Base-by-base conservation (phyloP, 306 rosid species). In the Cucurbita pepo region DNA sequence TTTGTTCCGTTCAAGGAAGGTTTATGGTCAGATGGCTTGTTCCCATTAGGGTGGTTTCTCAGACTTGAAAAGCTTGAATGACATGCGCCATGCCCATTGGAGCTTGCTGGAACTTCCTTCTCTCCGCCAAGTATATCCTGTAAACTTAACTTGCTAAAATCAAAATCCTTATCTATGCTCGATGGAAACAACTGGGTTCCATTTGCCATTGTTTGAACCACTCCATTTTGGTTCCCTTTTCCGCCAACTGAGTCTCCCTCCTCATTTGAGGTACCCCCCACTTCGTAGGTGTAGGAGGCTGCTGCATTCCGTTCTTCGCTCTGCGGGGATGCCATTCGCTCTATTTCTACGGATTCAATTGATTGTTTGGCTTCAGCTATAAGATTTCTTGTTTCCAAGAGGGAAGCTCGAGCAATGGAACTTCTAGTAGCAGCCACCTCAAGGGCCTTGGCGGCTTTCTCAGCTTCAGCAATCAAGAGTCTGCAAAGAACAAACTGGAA, bases 361-460 rank as follows among this genome's bases (percentile, higher is more conserved):
- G 88, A 87, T 47, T 82, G 88, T 81, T 84, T 77, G 71, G 99
- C 99, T 81, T 94, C 96, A n/a, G 96, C 92, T 79, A 94, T 94
- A 61, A 94, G 90, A 83, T 85, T 90, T 81, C 99, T 86, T 41
- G 92, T 85, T 85, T 91, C 96, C 61, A 84, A 47, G 60, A 91
- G 87, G 65, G 99, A 94, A 79, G 91, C 95, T 79, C 61, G 96
- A 56, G 90, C 97, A 71, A 85, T 65, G 54, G 95, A 86, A 76
- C 92, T 94, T 85, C 71, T 91, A 7, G 76, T 78, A 3, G 99
- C 99, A 43, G 96, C 91, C 77, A 80, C 83, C 85, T 91, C 99
- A 56, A 94, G 95, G 72, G 84, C 91, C 83, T 83, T 80, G 81
- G 99, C 96, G 30, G 99, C 99, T 79, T 86, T 91, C 83, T 94